A percentile compares a stretch with the other conserved stretches of the same genome.
Conservation (phyloP, 164 flowering plant genomes). For the Chimonanthus salicifolius region DNA sequence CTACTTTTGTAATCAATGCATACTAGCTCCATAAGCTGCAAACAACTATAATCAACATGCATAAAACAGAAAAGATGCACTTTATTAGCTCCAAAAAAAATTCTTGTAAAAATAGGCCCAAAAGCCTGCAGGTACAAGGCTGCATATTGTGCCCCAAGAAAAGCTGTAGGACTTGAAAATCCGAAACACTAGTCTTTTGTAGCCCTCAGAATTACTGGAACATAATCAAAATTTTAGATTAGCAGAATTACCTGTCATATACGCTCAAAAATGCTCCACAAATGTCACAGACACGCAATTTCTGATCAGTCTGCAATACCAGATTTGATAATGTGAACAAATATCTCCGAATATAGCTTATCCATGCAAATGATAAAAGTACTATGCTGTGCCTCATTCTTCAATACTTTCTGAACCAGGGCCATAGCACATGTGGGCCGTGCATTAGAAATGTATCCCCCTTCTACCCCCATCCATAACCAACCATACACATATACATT, state of each 20-base stretch:
- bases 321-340: not conserved
- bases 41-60: constrained; percentile 52
- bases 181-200: constrained; percentile 47
- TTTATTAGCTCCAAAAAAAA: constrained; percentile 98
- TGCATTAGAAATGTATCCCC: no score
- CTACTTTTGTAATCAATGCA: not conserved
- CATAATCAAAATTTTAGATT: constrained; percentile 7
- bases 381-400: no score
- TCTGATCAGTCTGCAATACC: constrained; percentile 87
- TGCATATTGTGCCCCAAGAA: constrained; percentile 83
- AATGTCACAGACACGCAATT: constrained; percentile 96
- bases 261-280: constrained; percentile 99
- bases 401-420: no score
- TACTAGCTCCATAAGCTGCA: constrained; percentile 7
- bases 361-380: not conserved
- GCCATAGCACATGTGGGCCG: no score
- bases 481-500: no score
- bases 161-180: constrained; percentile 69
- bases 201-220: constrained; percentile 16
- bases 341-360: not conserved
- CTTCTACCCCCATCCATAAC: no score
- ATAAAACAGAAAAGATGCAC: constrained; percentile 93
- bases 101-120: constrained; percentile 99
- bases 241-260: constrained; percentile 73
- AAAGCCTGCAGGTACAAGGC: constrained; percentile 99